Base-by-base conservation (phyloP, 139 green algal species). In the Spirogloea muscicola region DNA sequence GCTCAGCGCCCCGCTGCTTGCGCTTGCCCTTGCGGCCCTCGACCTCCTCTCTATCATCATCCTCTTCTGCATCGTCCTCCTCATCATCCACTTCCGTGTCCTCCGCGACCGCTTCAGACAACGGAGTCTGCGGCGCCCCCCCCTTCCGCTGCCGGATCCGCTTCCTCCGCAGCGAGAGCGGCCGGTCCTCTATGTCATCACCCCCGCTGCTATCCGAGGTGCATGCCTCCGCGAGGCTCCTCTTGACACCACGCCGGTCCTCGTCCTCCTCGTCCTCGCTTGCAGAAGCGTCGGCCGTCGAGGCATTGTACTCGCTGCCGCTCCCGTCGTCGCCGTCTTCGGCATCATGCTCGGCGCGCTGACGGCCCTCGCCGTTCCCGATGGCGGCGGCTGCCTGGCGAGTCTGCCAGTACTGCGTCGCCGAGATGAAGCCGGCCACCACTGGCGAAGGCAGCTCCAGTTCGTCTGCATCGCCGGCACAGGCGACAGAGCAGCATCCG, bases 71-170 rank as follows among this genome's bases (percentile, higher is more conserved):
- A 27, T 70, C 67, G 16, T 77, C 69, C 21, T 64, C 27, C 69
- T 62, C 58, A 18, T 71, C 43, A n/a, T 74, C 69, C 2, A 38
- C 58, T n/a, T 76, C 58, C 66, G 59, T 9, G 31, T 76, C 21
- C 21, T 49, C 37, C 18, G 10, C 63, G 37, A 38, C 25, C 46
- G 46, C 46, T 55, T 55, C 46, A 21, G 21, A 55, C n/a, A n/a
- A n/a, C n/a, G n/a, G n/a, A n/a, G n/a, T n/a, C n/a, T n/a, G n/a
- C n/a, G n/a, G n/a, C n/a, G n/a, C n/a, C n/a, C n/a, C 46, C 46
- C 46, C 21, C 46, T 55, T 21, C 21, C 46, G 46, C 21, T 21
- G 46, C 46, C 21, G 46, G 46, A 55, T 21, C 21, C 46, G 21
- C 46, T 55, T 55, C 46, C 46, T 55, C 21, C 46, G n/a, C n/a